These are phyloP conservation scores for Catharanthus roseus DNA, from an alignment of 257 asterid genomes.

Conservation along the genomic window DNA sequence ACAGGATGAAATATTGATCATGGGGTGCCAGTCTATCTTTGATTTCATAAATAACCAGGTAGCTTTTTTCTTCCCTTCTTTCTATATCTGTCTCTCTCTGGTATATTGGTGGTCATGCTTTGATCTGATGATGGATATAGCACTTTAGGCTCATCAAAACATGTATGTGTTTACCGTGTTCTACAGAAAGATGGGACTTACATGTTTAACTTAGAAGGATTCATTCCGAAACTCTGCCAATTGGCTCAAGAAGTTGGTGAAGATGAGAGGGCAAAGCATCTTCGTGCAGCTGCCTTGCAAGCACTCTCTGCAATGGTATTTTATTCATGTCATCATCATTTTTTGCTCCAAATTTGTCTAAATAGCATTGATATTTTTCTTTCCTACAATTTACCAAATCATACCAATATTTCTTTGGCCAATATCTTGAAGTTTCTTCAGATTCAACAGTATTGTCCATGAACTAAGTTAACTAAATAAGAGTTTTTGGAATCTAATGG, in stretches of 20 bases:
- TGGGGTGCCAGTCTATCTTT: conserved; percentile 86
- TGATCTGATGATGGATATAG: neutral
- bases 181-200: conserved; percentile 78
- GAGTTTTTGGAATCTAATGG: too few species aligned
- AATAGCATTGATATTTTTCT: neutral
- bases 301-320: conserved; percentile 84
- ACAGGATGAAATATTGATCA: conserved; percentile 68
- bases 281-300: conserved; percentile 73
- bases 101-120: neutral
- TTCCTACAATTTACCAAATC: conserved; percentile 5
- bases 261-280: conserved; percentile 44
- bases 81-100: conserved; percentile 3
- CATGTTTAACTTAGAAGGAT: conserved; percentile 83
- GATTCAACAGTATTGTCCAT: neutral
- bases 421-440: neutral
- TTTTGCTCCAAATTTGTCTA: neutral
- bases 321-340: conserved; percentile 13
- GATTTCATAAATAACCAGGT: conserved; percentile 98
- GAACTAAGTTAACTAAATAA: neutral
- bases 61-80: conserved; percentile 4
- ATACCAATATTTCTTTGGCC: neutral
- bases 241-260: conserved; percentile 93
- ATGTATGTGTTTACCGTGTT: neutral
- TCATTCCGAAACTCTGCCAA: conserved; percentile 87
- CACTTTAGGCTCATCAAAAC: neutral